Base-by-base conservation (phyloP, 2,329 filamentous ascomycete genomes). In the Sphaerulina musiva region DNA sequence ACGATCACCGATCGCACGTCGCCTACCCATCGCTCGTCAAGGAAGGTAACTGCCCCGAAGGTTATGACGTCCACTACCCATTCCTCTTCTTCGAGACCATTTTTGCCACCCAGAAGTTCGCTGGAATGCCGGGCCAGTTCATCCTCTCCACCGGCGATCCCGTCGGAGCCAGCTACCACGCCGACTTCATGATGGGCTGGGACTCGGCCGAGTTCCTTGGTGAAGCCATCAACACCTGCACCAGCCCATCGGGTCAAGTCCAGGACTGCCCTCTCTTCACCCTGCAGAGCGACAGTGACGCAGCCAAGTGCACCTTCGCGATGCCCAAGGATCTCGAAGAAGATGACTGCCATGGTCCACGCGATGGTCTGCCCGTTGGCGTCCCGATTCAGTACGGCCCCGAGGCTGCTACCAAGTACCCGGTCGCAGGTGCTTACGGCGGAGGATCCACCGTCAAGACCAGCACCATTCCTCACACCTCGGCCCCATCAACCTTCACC, bases 81-180 rank as follows among this genome's bases (percentile, higher is more conserved):
- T 85, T 85, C 57, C 77, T 96, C 46, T 85, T 95, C 70, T 95
- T 80, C 69, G 89, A 96, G 75, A 89, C 85, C 34, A 95, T 95
- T 69, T 95, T 84, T 81, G 75, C 85, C 67, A 93, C 88, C 7
- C 71, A 80, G 47, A 76, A 76, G 1, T 95, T 87, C 70, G 73
- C 72, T 29, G 79, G 78, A 53, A 72, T 79, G 20, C 72, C 78
- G 6, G 89, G 89, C 49, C 71, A 82, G 60, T 95, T 95, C 65
- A 77, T 90, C 47, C 72, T 95, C 48, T 76, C 88, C 46, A 90
- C 90, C 63, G 88, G 89, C 57, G 90, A 96, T 65, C 77, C 81
- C 26, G 84, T 84, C 63, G 86, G 85, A 81, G 74, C 62, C 62
- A 85, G 87, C 36, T 89, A 89, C 68, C 75, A 93, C 66, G 89